Conservation (phyloP, 2,329 filamentous ascomycete genomes). For the Leptographium wingfieldii region DNA sequence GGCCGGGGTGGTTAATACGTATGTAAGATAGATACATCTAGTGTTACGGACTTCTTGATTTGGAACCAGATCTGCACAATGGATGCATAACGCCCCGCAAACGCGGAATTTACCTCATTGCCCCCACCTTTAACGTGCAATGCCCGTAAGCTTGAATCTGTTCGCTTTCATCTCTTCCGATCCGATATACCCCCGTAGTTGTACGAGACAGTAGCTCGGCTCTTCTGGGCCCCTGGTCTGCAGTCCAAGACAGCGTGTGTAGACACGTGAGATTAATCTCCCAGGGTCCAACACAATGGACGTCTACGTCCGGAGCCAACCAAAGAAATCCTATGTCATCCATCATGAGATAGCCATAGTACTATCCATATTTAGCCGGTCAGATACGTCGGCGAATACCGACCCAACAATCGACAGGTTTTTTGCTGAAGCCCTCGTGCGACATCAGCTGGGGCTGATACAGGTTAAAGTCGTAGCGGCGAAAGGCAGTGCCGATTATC, state of each 20-base stretch:
- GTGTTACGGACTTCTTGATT: neutral
- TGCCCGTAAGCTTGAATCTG: too few relatives aligned
- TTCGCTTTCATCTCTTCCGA: neutral
- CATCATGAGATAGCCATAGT: too few relatives aligned
- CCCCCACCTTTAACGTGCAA: neutral
- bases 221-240: too few relatives aligned
- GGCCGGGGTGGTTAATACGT: neutral
- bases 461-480: conserved; percentile 8
- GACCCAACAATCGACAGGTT: conserved; percentile 8
- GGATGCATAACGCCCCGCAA: neutral
- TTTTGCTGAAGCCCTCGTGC: conserved; percentile 10
- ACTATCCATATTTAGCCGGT: neutral
- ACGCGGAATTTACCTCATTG: neutral
- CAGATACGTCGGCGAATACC: conserved; percentile 4
- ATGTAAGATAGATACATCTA: too few relatives aligned
- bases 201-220: too few relatives aligned
- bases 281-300: too few relatives aligned
- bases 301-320: too few relatives aligned
- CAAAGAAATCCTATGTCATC: too few relatives aligned
- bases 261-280: too few relatives aligned
- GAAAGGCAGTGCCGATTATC: conserved; percentile 8
- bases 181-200: too few relatives aligned
- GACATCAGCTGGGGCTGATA: conserved; percentile 5
- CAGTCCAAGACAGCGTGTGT: too few relatives aligned
- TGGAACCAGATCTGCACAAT: neutral